A percentile compares a stretch with the other conserved stretches of the same genome.
Conservation (phyloP, 352 stramenopile genomes). For the Halophytophthora polymorphica region DNA sequence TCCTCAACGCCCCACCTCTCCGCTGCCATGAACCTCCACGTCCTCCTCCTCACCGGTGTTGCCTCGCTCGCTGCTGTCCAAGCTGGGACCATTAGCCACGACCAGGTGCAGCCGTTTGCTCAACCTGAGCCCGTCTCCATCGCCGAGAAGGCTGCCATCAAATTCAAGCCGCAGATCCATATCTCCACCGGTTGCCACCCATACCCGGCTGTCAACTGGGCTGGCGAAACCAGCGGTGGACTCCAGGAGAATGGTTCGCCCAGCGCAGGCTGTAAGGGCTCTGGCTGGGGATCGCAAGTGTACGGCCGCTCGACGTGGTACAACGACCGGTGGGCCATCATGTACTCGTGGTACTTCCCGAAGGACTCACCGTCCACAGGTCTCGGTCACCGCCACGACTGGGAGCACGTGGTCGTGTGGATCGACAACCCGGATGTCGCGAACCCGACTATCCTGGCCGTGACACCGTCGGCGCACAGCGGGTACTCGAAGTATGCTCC, state of each 20-base stretch:
- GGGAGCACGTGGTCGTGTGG: conserved; percentile 34
- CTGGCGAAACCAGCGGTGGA: conserved; percentile 20
- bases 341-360: conserved; percentile 37
- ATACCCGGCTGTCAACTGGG: conserved; percentile 22
- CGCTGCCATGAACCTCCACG: too few species aligned
- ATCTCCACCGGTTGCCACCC: conserved; percentile 25
- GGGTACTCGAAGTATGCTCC: conserved; percentile 7
- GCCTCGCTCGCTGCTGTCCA: background rate
- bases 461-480: conserved; percentile 13
- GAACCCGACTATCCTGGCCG: conserved; percentile 14
- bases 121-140: conserved; percentile 8
- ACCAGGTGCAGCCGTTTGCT: conserved; percentile 13
- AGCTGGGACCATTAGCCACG: conserved; percentile 7
- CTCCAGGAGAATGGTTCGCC: conserved; percentile 17
- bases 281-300: conserved; percentile 14
- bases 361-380: conserved; percentile 26
- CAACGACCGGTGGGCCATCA: conserved; percentile 17
- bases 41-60: too few species aligned
- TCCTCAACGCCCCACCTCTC: too few species aligned
- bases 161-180: conserved; percentile 26
- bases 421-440: conserved; percentile 19
- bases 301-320: conserved; percentile 17
- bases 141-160: conserved; percentile 12
- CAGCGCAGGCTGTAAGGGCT: conserved; percentile 17
- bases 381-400: conserved; percentile 35